Conservation (phyloP, 768 basidiomycete genomes). For the Auricularia sp. region DNA sequence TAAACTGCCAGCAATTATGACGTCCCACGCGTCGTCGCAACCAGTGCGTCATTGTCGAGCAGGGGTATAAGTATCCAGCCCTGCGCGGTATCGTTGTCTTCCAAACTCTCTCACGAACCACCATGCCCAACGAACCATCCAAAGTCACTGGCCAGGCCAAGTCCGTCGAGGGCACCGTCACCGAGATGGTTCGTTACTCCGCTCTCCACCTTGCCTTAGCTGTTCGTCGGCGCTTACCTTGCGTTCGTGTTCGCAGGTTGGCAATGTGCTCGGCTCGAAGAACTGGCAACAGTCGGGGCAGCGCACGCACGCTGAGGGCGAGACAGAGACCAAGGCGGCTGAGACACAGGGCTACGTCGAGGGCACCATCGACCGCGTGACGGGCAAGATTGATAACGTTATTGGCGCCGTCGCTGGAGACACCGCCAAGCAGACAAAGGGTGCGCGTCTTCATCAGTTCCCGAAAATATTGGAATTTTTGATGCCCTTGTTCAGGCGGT, state of each 20-base stretch:
- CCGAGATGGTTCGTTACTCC: constrained; percentile 17
- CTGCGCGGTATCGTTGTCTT: no score
- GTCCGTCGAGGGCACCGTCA: constrained; percentile 29
- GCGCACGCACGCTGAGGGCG: constrained; percentile 12
- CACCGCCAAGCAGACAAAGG: constrained; percentile 36
- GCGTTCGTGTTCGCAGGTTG: constrained; percentile 5
- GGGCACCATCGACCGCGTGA: constrained; percentile 18
- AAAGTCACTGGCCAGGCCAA: constrained; percentile 28
- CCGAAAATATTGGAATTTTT: background rate
- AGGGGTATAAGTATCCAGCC: no score
- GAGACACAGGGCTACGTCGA: constrained; percentile 11
- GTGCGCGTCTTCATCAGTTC: constrained; percentile 20
- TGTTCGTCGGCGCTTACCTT: background rate
- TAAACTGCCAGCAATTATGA: no score
- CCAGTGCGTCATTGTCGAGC: no score
- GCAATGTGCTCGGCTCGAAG: constrained; percentile 8
- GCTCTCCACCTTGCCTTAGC: background rate
- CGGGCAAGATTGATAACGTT: constrained; percentile 44
- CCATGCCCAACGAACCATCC: background rate
- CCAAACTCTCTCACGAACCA: background rate
- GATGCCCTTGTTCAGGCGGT: background rate
- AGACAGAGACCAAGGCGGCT: constrained; percentile 14
- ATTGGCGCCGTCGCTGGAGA: constrained; percentile 48
- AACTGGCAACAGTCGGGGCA: constrained; percentile 8
- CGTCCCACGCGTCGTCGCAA: no score